Conservation (phyloP, 2,329 filamentous ascomycete genomes). For the Ascochyta lentis region DNA sequence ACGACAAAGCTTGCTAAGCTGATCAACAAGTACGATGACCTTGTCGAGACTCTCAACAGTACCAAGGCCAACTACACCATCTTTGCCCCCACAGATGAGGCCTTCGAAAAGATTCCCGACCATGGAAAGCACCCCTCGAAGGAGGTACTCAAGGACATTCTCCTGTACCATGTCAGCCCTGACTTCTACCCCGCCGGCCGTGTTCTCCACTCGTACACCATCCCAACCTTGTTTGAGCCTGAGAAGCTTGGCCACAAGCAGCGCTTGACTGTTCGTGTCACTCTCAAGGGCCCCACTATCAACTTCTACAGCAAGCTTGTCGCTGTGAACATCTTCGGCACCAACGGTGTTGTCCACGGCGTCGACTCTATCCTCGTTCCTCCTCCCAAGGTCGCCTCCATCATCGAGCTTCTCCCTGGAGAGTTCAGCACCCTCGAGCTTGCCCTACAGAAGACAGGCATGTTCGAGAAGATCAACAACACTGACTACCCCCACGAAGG, state of each 20-base stretch:
- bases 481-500: conserved; percentile 61
- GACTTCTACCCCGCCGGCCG: conserved; percentile 70
- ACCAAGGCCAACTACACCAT: conserved; percentile 78
- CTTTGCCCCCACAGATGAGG: conserved; percentile 79
- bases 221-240: conserved; percentile 73
- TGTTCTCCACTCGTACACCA: conserved; percentile 74
- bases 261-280: conserved; percentile 72
- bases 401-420: conserved; percentile 70
- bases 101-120: conserved; percentile 71
- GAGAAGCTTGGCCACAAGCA: conserved; percentile 64
- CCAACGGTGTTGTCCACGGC: conserved; percentile 82
- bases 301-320: conserved; percentile 80
- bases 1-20: conserved; percentile 78
- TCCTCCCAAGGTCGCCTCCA: conserved; percentile 68
- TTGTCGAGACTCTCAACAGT: conserved; percentile 76
- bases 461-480: conserved; percentile 66
- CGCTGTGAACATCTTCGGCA: conserved; percentile 72
- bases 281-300: conserved; percentile 68
- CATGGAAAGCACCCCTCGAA: conserved; percentile 68
- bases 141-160: conserved; percentile 70
- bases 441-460: conserved; percentile 75
- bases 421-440: conserved; percentile 81
- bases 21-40: conserved; percentile 73
- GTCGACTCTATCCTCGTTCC: conserved; percentile 78
- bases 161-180: conserved; percentile 77